Base-by-base conservation (phyloP, 2,329 filamentous ascomycete species). In the Fusarium abutilonis region DNA sequence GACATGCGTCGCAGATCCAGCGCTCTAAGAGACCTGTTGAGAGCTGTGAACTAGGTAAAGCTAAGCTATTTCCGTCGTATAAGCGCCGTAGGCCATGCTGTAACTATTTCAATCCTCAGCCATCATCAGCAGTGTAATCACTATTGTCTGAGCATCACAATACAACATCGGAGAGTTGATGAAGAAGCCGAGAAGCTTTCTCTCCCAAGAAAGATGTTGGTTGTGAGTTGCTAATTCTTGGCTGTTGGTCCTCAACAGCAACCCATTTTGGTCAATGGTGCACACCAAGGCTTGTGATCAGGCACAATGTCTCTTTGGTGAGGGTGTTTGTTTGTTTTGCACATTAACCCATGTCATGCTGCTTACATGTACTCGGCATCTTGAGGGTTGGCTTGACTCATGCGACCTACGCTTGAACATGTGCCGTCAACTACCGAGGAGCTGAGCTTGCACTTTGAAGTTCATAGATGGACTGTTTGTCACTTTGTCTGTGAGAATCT, bases 1-100 rank as follows among this genome's bases (percentile, higher is more conserved):
- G 45, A 51, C 60, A 61, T 63, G 55, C 55, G 54, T 56, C 44
- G 51, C 42, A 63, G 51, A 63, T 64, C 54, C 49, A 51, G 42
- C 31, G 39, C 32, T 29, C 31, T 36, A 10, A 17, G 11, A 29
- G 28, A 26, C 23, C 6, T 26, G 23, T 26, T 8, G 23, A 26
- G 23, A 8, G 35, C 40, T 32, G 28, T 42, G 47, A 55, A n/a
- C 31, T 32, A 29, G 36, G 54, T 36, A 19, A 35, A 4, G 29
- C 36, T 46, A 56, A 48, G 51, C 35, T 28, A 15, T 31, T 36
- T 44, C 43, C 31, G 53, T 32, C 26, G 19, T 26, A 23, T 29
- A 29, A 53, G 9, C 21, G 35, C n/a, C n/a, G 41, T 39, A 17
- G 15, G 19, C 14, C 19, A 28, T 43, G 28, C 36, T 10, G n/a